Base-by-base conservation (phyloP, 2,329 filamentous ascomycete species). In the Beauveria caledonica region DNA sequence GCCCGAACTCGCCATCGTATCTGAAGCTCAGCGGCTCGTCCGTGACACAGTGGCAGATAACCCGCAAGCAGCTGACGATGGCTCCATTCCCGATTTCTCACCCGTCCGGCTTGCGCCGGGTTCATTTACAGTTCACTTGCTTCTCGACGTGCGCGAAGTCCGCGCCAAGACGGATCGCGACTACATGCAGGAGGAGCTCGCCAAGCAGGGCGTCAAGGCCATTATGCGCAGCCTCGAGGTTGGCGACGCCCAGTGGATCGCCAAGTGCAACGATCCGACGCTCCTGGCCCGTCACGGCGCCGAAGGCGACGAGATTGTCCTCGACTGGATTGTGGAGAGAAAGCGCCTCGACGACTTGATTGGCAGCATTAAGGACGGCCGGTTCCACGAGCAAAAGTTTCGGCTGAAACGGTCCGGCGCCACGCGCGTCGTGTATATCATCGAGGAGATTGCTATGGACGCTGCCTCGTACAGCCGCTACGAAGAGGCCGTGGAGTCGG, bases 331-430 rank as follows among this genome's bases (percentile, higher is more conserved):
- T 49, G 82, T 92, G 1, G 90, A 94, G 73, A 81, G 90, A 63
- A 94, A 94, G 70, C 80, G 90, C 9, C 80, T 92, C 0, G 89
- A 93, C 68, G 90, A 94, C 70, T 75, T 94, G 51, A 80, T 93
- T n/a, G 77, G 81, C 55, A 92, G 88, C 63, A 90, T 94, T 73
- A 91, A 89, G 71, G 90, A 93, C 63, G 88, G 89, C 1, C 85
- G 90, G 2, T 93, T 92, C 66, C 87, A 88, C 65, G 90, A 94
- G 70, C 90, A 94, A 69, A 93, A 94, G 69, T 93, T 92, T 69
- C 86, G 90, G 1, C 78, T 93, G 11, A 81, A 82, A 59, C 84
- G 84, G 56, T 89, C 85, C 0, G 89, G 89, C 0, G 78, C 90
- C n/a, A 84, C 83, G 61, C 88, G 92, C 66, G 86, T 92, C 15